Conservation (phyloP, 176 grass and related monocot genomes). For the Carex pumila region DNA sequence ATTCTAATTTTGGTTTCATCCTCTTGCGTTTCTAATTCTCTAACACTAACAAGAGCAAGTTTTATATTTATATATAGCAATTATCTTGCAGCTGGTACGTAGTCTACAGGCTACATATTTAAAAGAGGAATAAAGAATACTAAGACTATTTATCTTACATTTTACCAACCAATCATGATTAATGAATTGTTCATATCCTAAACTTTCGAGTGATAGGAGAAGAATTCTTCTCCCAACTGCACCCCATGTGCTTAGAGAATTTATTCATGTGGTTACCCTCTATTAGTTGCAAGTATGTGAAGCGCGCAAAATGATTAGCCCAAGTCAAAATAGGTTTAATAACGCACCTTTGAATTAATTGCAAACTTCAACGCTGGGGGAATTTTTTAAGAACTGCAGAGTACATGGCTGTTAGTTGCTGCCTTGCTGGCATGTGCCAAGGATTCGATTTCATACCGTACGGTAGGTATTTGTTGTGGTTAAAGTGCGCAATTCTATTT, state of each 20-base stretch:
- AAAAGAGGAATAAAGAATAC: background rate
- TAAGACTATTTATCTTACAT: background rate
- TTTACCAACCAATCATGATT: background rate
- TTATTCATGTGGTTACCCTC: conserved; percentile 21
- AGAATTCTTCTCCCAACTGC: background rate
- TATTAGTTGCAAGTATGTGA: background rate
- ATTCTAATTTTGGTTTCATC: background rate
- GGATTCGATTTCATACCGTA: conserved; percentile 5
- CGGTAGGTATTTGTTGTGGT: conserved; percentile 20
- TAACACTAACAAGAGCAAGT: background rate
- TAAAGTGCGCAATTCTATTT: background rate
- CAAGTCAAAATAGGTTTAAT: conserved; percentile 11
- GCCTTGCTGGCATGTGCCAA: conserved; percentile 18
- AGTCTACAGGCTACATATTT: background rate
- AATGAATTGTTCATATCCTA: conserved; percentile 2
- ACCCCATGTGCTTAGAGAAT: conserved; percentile 17
- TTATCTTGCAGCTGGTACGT: background rate
- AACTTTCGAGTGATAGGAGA: background rate
- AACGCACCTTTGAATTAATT: conserved; percentile 5
- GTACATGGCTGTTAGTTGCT: conserved; percentile 26
- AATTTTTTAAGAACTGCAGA: background rate
- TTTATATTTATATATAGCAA: background rate
- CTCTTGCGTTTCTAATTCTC: background rate
- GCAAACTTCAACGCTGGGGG: background rate
- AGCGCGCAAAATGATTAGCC: conserved; percentile 23